phyloP scores from a whole-genome alignment of 2,329 filamentous ascomycete species.

The Rhytidhysteron rufulum region DNA sequence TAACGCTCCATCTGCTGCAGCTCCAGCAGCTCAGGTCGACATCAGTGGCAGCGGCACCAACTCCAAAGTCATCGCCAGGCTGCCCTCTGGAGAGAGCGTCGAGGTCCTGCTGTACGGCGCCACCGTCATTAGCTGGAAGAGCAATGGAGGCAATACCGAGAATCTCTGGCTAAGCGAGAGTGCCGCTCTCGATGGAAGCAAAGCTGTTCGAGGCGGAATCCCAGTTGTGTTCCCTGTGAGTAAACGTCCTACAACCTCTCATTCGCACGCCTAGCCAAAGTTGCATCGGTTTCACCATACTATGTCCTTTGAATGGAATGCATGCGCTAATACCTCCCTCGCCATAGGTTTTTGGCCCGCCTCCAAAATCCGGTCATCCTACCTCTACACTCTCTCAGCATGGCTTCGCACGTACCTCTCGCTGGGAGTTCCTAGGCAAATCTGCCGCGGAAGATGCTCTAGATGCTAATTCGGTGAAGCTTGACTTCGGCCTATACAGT shows the following conservation, averaged over 20 bases:
- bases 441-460: constrained; percentile 62
- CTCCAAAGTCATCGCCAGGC: constrained; percentile 69
- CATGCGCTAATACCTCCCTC: constrained; percentile 4
- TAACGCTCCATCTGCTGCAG: constrained; percentile 56
- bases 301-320: too few species aligned
- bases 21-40: constrained; percentile 64
- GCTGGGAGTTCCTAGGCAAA: constrained; percentile 93
- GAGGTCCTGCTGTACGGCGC: constrained; percentile 87
- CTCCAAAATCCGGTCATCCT: constrained; percentile 69
- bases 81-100: constrained; percentile 83
- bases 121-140: constrained; percentile 92
- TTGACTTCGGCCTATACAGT: constrained; percentile 88
- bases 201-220: constrained; percentile 86
- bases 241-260: constrained; percentile 13
- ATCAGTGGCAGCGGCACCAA: constrained; percentile 71
- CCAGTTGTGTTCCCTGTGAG: constrained; percentile 88
- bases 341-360: constrained; percentile 72
- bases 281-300: too few species aligned
- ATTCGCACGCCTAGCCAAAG: too few species aligned
- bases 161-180: constrained; percentile 82
- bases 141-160: constrained; percentile 65
- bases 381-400: constrained; percentile 83
- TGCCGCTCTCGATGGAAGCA: constrained; percentile 78
- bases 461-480: constrained; percentile 65
- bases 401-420: constrained; percentile 84